Evolutionary conservation across 192 early-diverging fungal genomes (phyloP).

Genomic region (Coemansia sp.): DNA sequence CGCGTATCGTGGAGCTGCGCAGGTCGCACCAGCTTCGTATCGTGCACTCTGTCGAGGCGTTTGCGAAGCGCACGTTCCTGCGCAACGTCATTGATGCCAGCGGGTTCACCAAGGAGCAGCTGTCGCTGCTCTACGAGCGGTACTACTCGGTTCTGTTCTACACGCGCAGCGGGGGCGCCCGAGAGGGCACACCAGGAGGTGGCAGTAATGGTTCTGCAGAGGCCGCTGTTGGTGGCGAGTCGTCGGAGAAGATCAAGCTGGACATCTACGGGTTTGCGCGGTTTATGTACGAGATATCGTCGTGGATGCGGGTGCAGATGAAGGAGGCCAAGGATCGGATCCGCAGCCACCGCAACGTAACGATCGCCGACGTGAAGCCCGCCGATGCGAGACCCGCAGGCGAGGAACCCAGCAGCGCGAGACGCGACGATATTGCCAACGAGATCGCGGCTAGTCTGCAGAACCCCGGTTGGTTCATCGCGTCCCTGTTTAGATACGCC

Average conservation of each 20-base stretch:
- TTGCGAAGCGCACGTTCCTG: slow-evolving; percentile 86
- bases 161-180: slow-evolving; percentile 10
- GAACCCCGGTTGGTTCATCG: slow-evolving; percentile 55
- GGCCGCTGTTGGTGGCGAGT: not conserved
- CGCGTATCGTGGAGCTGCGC: slow-evolving; percentile 74
- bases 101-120: slow-evolving; percentile 83
- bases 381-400: not conserved
- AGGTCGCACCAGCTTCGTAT: slow-evolving; percentile 85
- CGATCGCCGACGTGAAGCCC: slow-evolving; percentile 18
- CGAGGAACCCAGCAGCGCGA: slow-evolving; percentile 8
- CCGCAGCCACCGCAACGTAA: slow-evolving; percentile 44
- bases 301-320: slow-evolving; percentile 63
- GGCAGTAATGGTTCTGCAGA: not conserved
- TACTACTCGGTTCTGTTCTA: slow-evolving; percentile 83
- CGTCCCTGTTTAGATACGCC: slow-evolving; percentile 47
- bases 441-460: slow-evolving; percentile 37
- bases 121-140: slow-evolving; percentile 85
- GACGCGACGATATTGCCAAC: slow-evolving; percentile 29
- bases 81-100: slow-evolving; percentile 73
- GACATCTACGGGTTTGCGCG: slow-evolving; percentile 72
- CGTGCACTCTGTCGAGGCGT: slow-evolving; percentile 89
- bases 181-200: slow-evolving; percentile 19
- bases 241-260: slow-evolving; percentile 52
- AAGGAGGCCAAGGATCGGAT: slow-evolving; percentile 42
- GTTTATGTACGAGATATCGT: slow-evolving; percentile 71